Conservation (phyloP, 1,139 yeast genomes). For the Geotrichum phurueaensis region DNA sequence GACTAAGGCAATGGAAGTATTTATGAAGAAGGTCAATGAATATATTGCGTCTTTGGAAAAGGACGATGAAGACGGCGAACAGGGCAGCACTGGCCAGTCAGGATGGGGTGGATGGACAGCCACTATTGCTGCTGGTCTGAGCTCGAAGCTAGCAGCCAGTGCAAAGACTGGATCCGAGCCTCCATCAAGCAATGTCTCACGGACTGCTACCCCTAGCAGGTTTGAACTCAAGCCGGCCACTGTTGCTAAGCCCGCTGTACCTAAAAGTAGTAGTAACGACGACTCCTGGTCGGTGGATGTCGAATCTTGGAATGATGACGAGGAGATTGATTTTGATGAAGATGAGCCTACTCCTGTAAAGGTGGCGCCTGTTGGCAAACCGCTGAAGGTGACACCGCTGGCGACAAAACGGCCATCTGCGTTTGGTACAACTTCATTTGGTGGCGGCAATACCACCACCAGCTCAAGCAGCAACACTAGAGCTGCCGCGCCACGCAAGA, state of each 20-base stretch:
- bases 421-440: slow-evolving; percentile 11
- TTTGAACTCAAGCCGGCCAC: neutral
- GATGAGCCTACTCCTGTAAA: slow-evolving; percentile 15
- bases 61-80: neutral
- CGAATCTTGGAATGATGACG: slow-evolving; percentile 4
- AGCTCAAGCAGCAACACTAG: neutral
- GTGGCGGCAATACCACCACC: neutral
- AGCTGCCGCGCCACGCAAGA: neutral
- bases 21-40: slow-evolving; percentile 56
- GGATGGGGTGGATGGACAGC: slow-evolving; percentile 12
- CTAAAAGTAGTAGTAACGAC: neutral
- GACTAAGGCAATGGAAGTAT: slow-evolving; percentile 55
- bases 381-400: neutral
- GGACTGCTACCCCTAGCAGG: slow-evolving; percentile 12
- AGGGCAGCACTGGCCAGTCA: neutral
- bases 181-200: neutral
- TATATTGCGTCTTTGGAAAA: slow-evolving; percentile 42
- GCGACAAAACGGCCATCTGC: neutral
- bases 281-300: slow-evolving; percentile 10
- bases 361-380: neutral
- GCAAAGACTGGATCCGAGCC: neutral
- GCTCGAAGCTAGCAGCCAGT: neutral
- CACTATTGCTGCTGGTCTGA: slow-evolving; percentile 7
- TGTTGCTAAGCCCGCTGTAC: neutral
- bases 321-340: slow-evolving; percentile 21